phyloP scores from a whole-genome alignment of 768 basidiomycete genomes.

The Rhizopogon vinicolor region DNA sequence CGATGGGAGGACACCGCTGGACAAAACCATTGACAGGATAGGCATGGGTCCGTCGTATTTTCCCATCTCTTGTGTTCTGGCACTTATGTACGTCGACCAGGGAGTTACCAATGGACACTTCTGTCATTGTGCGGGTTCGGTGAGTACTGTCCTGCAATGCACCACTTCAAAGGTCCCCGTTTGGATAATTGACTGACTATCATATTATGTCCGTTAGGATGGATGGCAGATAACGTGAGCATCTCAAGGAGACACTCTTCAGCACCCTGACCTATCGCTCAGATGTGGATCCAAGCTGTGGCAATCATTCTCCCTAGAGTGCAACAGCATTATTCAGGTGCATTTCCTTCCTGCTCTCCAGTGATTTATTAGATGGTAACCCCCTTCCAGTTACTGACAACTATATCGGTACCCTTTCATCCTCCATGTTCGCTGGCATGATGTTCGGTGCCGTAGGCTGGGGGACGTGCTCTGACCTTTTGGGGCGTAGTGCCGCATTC shows the following conservation, averaged over 20 bases:
- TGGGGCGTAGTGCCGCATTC: constrained; percentile 88
- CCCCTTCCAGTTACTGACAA: constrained; percentile 56
- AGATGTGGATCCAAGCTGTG: constrained; percentile 94
- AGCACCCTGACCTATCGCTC: constrained; percentile 23
- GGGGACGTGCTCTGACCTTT: constrained; percentile 90
- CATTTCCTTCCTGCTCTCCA: constrained; percentile 15
- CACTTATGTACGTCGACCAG: constrained; percentile 21
- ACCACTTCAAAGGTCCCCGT: neutral
- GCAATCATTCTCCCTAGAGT: constrained; percentile 96
- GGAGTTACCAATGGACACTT: constrained; percentile 78
- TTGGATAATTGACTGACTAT: neutral
- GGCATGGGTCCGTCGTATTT: constrained; percentile 65
- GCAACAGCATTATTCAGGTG: constrained; percentile 81
- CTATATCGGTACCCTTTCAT: constrained; percentile 78
- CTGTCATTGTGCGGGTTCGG: constrained; percentile 86
- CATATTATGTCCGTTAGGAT: constrained; percentile 45
- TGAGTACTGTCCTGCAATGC: constrained; percentile 34
- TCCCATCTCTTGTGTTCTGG: neutral
- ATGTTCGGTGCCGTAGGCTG: constrained; percentile 91
- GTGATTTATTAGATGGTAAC: constrained; percentile 11
- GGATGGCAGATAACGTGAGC: constrained; percentile 89
- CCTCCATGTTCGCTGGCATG: constrained; percentile 94
- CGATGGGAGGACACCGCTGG: constrained; percentile 58
- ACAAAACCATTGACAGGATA: constrained; percentile 85
- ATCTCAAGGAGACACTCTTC: neutral